Conservation (phyloP, 2,329 filamentous ascomycete genomes). For the Calonectria hongkongensis region DNA sequence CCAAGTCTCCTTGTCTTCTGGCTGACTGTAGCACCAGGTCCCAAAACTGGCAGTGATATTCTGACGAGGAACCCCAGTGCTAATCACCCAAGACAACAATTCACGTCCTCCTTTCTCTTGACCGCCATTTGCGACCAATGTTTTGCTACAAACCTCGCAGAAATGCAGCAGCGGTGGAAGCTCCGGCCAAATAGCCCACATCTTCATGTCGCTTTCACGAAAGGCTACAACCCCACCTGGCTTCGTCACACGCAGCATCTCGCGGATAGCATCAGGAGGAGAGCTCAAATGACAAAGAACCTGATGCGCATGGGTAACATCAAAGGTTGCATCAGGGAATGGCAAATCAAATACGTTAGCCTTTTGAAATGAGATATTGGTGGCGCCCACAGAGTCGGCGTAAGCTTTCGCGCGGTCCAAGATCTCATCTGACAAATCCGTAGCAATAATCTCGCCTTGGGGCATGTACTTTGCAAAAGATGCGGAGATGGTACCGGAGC, state of each 20-base stretch:
- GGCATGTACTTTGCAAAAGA: constrained; percentile 64
- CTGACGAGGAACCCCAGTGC: constrained; percentile 50
- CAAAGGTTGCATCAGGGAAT: constrained; percentile 63
- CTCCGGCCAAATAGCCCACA: constrained; percentile 57
- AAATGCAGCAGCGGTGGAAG: constrained; percentile 51
- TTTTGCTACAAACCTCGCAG: constrained; percentile 48
- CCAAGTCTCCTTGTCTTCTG: constrained; percentile 52
- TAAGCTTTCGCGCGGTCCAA: constrained; percentile 53
- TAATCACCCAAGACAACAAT: constrained; percentile 54
- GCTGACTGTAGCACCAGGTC: constrained; percentile 56
- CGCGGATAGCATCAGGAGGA: constrained; percentile 59
- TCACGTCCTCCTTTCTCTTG: constrained; percentile 53
- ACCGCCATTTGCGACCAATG: constrained; percentile 51
- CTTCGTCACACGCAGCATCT: constrained; percentile 66
- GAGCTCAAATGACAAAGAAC: constrained; percentile 64
- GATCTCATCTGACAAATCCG: constrained; percentile 58
- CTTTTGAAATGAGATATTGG: constrained; percentile 54
- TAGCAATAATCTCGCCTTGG: constrained; percentile 60
- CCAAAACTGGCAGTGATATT: constrained; percentile 53
- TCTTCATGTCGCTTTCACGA: constrained; percentile 56
- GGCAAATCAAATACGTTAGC: constrained; percentile 59
- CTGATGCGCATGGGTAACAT: constrained; percentile 66
- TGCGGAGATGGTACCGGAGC: constrained; percentile 69
- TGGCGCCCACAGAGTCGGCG: constrained; percentile 48
- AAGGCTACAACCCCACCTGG: constrained; percentile 65